A percentile compares a stretch with the other conserved stretches of the same genome.
Evolutionary conservation across 2,329 filamentous ascomycete species (phyloP).

Genomic region (Ophiostoma triangulosporum): DNA sequence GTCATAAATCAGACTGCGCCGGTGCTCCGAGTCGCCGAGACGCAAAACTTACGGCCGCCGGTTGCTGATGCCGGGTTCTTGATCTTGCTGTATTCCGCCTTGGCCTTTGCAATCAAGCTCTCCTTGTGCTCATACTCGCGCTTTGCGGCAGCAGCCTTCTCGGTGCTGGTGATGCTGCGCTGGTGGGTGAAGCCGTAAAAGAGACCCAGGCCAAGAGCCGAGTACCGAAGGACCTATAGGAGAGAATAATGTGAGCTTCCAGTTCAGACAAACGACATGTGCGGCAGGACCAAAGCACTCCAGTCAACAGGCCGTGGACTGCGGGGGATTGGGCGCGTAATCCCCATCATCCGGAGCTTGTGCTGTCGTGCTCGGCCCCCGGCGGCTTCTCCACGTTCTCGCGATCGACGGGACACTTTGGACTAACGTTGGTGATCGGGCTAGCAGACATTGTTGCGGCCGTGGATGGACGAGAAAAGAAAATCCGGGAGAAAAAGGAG

Average conservation of each 20-base stretch:
- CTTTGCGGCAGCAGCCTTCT: slow-evolving; percentile 57
- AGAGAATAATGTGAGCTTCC: neutral
- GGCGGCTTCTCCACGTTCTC: neutral
- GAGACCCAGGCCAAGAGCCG: slow-evolving; percentile 78
- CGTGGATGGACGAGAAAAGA: neutral
- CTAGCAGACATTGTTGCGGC: slow-evolving; percentile 18
- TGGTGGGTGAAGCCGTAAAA: slow-evolving; percentile 97
- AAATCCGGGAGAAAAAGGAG: neutral
- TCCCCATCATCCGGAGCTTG: neutral
- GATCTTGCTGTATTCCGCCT: slow-evolving; percentile 71
- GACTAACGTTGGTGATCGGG: slow-evolving; percentile 22
- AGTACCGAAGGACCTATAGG: slow-evolving; percentile 84
- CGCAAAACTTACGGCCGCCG: slow-evolving; percentile 21
- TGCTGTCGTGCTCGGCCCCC: neutral
- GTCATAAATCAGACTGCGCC: neutral
- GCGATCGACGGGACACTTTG: neutral
- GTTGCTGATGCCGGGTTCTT: slow-evolving; percentile 37
- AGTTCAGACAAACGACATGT: neutral
- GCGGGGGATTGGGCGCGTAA: neutral
- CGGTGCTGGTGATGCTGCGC: slow-evolving; percentile 57
- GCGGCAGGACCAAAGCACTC: too few species aligned
- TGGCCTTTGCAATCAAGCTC: slow-evolving; percentile 82
- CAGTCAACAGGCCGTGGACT: neutral
- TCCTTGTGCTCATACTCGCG: slow-evolving; percentile 85
- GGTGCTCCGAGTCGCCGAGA: neutral